phyloP scores from a whole-genome alignment of 345 rosid genomes.

The Salix brachista region DNA sequence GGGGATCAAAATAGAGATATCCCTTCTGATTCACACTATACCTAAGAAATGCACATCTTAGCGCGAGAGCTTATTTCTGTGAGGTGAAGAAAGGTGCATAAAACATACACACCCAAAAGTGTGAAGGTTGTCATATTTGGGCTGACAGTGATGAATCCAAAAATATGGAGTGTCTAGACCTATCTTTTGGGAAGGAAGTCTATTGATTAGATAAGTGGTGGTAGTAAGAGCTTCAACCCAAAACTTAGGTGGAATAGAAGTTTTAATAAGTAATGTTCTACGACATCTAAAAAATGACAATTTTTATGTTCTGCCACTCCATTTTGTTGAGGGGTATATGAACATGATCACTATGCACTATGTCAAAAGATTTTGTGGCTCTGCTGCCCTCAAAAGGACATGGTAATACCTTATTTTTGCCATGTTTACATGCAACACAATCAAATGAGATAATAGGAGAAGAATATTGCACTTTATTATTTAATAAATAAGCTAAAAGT shows the following conservation, averaged over 20 bases:
- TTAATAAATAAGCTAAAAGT: too few species aligned
- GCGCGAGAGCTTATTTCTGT: background rate
- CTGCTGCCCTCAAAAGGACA: too few species aligned
- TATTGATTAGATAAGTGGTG: background rate
- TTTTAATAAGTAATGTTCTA: background rate
- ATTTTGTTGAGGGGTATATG: slow-evolving; percentile 7
- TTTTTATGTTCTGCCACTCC: background rate
- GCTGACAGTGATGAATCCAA: background rate
- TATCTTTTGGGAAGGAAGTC: background rate
- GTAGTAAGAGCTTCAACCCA: background rate
- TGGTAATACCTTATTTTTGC: too few species aligned
- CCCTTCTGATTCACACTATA: background rate
- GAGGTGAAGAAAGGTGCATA: background rate
- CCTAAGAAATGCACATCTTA: background rate
- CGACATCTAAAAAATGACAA: background rate
- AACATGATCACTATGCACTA: background rate
- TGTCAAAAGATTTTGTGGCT: too few species aligned
- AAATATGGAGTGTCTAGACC: background rate
- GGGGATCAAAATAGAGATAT: background rate
- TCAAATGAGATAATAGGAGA: background rate
- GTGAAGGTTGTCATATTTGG: background rate
- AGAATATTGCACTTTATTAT: too few species aligned
- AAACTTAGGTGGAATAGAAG: background rate
- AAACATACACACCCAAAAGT: background rate
- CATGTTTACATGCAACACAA: too few species aligned